Evolutionary conservation across 176 grass and related monocot species (phyloP).

Genomic region (Paspalum notatum): DNA sequence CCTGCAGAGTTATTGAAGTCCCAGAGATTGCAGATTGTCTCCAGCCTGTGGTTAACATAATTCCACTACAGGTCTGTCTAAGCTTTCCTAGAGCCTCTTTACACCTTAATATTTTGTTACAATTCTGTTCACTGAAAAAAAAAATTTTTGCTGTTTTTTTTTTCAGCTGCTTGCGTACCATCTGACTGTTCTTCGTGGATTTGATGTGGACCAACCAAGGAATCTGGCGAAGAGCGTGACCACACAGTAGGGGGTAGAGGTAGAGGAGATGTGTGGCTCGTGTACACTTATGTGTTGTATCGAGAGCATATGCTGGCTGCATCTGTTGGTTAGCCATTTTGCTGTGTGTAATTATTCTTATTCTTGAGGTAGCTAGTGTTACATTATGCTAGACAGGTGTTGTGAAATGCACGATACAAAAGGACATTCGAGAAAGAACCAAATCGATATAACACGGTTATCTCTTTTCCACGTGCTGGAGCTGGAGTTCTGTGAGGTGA

Average conservation of each 20-base stretch:
- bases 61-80: constrained; percentile 75
- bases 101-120: background rate
- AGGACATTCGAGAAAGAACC: background rate
- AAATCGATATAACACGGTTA: no score
- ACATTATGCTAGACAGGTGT: background rate
- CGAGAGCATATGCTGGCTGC: background rate
- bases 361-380: background rate
- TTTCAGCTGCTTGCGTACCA: constrained; percentile 78
- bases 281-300: background rate
- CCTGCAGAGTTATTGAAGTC: constrained; percentile 79
- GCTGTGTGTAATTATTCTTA: background rate
- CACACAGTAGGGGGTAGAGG: constrained; percentile 40
- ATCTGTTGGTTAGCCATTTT: background rate
- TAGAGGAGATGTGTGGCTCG: background rate
- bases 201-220: constrained; percentile 76
- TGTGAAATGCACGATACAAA: background rate
- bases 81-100: background rate
- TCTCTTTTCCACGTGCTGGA: no score
- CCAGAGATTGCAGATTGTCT: constrained; percentile 75
- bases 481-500: no score
- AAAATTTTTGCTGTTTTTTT: background rate
- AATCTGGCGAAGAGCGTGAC: constrained; percentile 94
- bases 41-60: constrained; percentile 88
- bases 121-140: background rate
- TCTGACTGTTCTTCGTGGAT: constrained; percentile 80